A percentile compares a stretch with the other conserved stretches of the same genome.
These are phyloP conservation scores for Penicillium steckii DNA, from an alignment of 495 filamentous ascomycete species.

Conservation along the genomic window DNA sequence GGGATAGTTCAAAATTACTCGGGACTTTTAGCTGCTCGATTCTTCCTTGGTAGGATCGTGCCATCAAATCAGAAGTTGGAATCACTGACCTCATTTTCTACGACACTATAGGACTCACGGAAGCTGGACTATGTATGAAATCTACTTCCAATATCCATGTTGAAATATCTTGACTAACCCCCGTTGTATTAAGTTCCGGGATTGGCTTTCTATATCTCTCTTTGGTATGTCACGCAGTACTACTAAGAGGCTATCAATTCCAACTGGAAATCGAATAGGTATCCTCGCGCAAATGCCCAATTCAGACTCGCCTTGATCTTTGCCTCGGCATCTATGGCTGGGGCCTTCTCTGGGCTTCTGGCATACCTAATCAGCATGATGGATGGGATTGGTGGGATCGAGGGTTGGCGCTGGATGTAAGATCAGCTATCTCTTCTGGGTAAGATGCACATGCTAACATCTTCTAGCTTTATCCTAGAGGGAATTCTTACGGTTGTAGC, in stretches of 20 bases:
- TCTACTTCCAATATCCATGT: neutral
- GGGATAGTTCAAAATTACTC: conserved; percentile 68
- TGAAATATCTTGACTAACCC: too few relatives aligned
- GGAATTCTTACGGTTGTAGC: conserved; percentile 7
- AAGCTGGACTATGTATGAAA: conserved; percentile 8
- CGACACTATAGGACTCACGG: conserved; percentile 1
- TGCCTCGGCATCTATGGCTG: conserved; percentile 10
- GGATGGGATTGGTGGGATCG: conserved; percentile 9
- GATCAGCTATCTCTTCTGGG: neutral
- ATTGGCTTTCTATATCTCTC: conserved; percentile 9
- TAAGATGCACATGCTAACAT: too few relatives aligned
- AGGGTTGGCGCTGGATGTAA: conserved; percentile 15
- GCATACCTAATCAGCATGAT: conserved; percentile 10
- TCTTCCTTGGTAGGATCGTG: conserved; percentile 61
- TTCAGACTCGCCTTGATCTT: conserved; percentile 11
- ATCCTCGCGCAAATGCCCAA: conserved; percentile 7
- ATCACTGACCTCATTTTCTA: neutral
- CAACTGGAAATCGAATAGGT: neutral
- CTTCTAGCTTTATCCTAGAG: conserved; percentile 8
- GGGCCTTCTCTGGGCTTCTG: conserved; percentile 13
- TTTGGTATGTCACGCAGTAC: conserved; percentile 3
- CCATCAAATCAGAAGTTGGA: neutral
- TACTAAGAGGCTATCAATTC: too few relatives aligned
- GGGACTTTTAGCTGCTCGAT: conserved; percentile 67
- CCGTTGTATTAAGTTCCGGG: too few relatives aligned